Conservation (phyloP, 768 basidiomycete species). For the Lentinula lateritia region DNA sequence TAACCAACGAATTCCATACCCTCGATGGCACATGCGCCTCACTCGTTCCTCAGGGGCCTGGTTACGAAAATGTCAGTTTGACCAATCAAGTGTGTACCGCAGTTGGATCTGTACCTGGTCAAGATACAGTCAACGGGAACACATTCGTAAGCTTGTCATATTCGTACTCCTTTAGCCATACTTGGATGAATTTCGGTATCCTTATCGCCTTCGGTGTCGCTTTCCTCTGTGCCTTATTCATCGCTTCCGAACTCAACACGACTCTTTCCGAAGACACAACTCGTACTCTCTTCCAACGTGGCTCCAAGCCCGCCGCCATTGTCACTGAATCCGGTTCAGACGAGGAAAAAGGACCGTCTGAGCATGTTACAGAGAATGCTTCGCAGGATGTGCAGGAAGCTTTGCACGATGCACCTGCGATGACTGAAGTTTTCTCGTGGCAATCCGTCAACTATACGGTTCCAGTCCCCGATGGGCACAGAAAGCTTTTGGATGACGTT, state of each 20-base stretch:
- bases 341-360: constrained; percentile 22
- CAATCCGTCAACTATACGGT: constrained; percentile 65
- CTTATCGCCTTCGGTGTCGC: constrained; percentile 55
- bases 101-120: constrained; percentile 59
- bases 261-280: constrained; percentile 29
- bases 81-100: constrained; percentile 75
- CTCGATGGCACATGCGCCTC: constrained; percentile 55
- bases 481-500: constrained; percentile 61
- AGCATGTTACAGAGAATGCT: constrained; percentile 7
- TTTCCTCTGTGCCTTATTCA: constrained; percentile 51
- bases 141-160: constrained; percentile 42
- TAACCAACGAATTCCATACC: constrained; percentile 79
- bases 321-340: constrained; percentile 10
- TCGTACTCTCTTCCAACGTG: constrained; percentile 59
- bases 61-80: constrained; percentile 50
- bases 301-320: constrained; percentile 24
- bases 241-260: constrained; percentile 53
- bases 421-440: constrained; percentile 77
- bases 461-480: constrained; percentile 37
- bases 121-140: constrained; percentile 55
- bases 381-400: constrained; percentile 21
- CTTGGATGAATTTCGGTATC: constrained; percentile 65
- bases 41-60: constrained; percentile 57
- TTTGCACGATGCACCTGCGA: constrained; percentile 35
- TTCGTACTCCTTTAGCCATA: constrained; percentile 36